Conservation (phyloP, 2,329 filamentous ascomycete genomes). For the Aspergillus costaricaensis region DNA sequence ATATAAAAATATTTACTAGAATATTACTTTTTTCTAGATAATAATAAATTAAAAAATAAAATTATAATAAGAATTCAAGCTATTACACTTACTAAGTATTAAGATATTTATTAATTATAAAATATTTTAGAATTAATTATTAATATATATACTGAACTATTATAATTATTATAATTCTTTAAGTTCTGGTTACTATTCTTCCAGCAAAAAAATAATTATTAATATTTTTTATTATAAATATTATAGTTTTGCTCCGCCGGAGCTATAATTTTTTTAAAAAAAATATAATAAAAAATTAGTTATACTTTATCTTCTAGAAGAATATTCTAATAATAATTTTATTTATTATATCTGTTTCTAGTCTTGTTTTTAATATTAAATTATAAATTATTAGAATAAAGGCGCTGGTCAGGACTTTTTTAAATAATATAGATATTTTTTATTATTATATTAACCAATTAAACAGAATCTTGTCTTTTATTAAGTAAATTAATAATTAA, state of each 20-base stretch:
- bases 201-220: background rate
- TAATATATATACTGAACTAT: background rate
- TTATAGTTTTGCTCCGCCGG: background rate
- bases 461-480: background rate
- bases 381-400: background rate
- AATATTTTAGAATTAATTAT: background rate
- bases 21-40: background rate
- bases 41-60: background rate
- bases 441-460: background rate
- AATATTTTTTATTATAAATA: background rate
- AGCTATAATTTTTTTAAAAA: no score
- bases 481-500: background rate
- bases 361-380: background rate
- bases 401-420: background rate
- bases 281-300: background rate
- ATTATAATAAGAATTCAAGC: background rate
- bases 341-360: no score
- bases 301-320: no score
- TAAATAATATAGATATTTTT: no score
- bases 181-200: background rate
- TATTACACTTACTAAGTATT: background rate
- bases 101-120: background rate
- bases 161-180: background rate
- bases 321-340: no score
- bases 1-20: background rate